phyloP scores from a whole-genome alignment of 78 protist genomes.

The Dictyostelium firmibasis region DNA sequence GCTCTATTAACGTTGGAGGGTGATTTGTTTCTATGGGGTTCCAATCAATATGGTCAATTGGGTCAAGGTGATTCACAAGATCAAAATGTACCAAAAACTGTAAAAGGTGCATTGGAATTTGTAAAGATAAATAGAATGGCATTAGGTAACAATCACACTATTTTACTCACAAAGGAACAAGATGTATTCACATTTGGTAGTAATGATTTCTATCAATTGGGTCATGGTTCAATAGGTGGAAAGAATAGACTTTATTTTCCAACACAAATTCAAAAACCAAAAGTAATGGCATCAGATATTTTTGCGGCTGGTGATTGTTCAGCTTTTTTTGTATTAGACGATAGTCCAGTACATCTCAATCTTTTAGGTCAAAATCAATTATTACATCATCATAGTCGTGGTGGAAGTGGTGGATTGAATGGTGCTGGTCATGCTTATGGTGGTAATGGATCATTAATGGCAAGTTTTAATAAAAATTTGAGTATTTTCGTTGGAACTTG shows the following conservation, averaged over 20 bases:
- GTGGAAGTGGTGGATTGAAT: not conserved
- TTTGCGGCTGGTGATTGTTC: slow-evolving; percentile 75
- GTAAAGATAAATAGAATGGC: slow-evolving; percentile 1
- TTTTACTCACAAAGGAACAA: not conserved
- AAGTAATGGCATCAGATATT: slow-evolving; percentile 38
- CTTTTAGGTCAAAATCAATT: not conserved
- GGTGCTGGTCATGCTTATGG: not conserved
- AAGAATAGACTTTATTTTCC: not conserved
- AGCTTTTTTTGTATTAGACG: slow-evolving; percentile 30
- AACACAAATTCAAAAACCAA: slow-evolving; percentile 34
- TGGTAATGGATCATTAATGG: not conserved
- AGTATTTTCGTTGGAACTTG: slow-evolving; percentile 66
- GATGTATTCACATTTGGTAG: slow-evolving; percentile 8
- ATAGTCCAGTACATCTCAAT: not conserved
- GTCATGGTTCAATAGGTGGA: not conserved
- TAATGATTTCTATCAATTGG: slow-evolving; percentile 19
- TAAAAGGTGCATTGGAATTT: slow-evolving; percentile 26
- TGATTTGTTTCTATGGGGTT: slow-evolving; percentile 39
- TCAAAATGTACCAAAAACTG: not conserved
- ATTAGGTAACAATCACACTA: slow-evolving; percentile 31
- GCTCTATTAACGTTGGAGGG: slow-evolving; percentile 43
- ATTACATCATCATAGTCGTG: not conserved
- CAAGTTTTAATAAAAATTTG: not conserved
- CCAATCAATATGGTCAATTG: slow-evolving; percentile 50
- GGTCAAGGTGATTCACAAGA: slow-evolving; percentile 54